Evolutionary conservation across 176 grass and related monocot species (phyloP).

Genomic region (Puya raimondii): DNA sequence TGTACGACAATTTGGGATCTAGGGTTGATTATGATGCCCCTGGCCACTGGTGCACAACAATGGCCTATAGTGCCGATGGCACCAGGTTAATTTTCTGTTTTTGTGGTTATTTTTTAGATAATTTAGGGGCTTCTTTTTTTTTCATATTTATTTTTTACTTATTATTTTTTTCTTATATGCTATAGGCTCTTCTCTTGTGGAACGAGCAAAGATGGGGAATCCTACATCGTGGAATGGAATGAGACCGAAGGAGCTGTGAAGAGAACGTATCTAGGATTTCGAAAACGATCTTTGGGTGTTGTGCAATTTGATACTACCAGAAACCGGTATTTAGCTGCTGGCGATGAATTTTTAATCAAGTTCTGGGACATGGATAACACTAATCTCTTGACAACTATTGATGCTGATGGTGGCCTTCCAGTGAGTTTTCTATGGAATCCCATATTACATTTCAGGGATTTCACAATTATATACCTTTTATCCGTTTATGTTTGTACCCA

Average conservation of each 20-base stretch:
- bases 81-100: slow-evolving; percentile 14
- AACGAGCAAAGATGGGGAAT: slow-evolving; percentile 19
- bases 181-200: slow-evolving; percentile 39
- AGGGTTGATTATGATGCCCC: slow-evolving; percentile 22
- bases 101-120: background rate
- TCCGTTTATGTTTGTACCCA: background rate
- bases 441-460: background rate
- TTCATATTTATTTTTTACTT: background rate
- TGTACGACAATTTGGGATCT: slow-evolving; percentile 22
- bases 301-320: slow-evolving; percentile 29
- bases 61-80: slow-evolving; percentile 28
- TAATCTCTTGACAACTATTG: slow-evolving; percentile 6
- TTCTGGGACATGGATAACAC: slow-evolving; percentile 31
- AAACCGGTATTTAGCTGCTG: slow-evolving; percentile 17
- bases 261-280: slow-evolving; percentile 15
- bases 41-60: slow-evolving; percentile 15
- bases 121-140: background rate
- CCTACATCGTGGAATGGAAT: slow-evolving; percentile 28
- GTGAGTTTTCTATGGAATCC: slow-evolving; percentile 5
- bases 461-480: too few relatives aligned
- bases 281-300: slow-evolving; percentile 9
- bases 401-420: slow-evolving; percentile 21
- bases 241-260: slow-evolving; percentile 22
- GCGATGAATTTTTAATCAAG: slow-evolving; percentile 24
- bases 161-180: background rate